Base-by-base conservation (phyloP, 1,139 yeast genomes). In the Spathaspora sp. region DNA sequence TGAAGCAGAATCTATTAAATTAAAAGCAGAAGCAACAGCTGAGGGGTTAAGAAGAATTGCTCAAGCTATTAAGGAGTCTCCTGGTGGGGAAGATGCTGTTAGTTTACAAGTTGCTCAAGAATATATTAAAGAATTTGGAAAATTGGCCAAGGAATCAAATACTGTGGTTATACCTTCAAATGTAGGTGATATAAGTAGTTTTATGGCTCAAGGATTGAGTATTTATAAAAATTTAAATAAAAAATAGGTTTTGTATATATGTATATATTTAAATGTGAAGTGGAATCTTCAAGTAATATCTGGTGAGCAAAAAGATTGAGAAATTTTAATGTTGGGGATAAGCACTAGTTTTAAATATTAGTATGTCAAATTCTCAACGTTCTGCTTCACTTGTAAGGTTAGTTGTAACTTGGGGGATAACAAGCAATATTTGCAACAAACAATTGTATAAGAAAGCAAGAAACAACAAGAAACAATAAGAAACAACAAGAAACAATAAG, bases 31-130 rank as follows among this genome's bases (percentile, higher is more conserved):
- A 56, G 96, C 95, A 7, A 82, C 89, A 24, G 89, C 96, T 7
- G 76, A 80, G 53, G 89, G 93, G 36, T 78, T 89, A 53, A 74
- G 72, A 53, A 68, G 72, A 49, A 72, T 88, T 47, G 89, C 95
- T 17, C 62, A 72, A 43, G 89, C 95, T 24, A 86, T 88, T 56
- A 66, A 76, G 47, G 75, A 76, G 43, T 80, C 89, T 17, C 84
- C 87, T 7, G 86, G 86, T 50, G 93, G 95, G 41, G 70, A 70
- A 48, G 86, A 85, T 43, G 96, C 95, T 3, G 89, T 88, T 38
- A 72, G 84, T 29, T 74, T 89, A 54, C 90, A 84, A 63, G 84
- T 89, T 42, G 96, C 96, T 17, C 93, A 86, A 61, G 87, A 85
- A 59, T 88, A 88, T 62, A 88, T 88, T 50, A 86, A 82, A 49